A percentile compares a stretch with the other conserved stretches of the same genome.
These are phyloP conservation scores for Colletotrichum gloeosporioides DNA, from an alignment of 2,329 filamentous ascomycete genomes.

Conservation along the genomic window DNA sequence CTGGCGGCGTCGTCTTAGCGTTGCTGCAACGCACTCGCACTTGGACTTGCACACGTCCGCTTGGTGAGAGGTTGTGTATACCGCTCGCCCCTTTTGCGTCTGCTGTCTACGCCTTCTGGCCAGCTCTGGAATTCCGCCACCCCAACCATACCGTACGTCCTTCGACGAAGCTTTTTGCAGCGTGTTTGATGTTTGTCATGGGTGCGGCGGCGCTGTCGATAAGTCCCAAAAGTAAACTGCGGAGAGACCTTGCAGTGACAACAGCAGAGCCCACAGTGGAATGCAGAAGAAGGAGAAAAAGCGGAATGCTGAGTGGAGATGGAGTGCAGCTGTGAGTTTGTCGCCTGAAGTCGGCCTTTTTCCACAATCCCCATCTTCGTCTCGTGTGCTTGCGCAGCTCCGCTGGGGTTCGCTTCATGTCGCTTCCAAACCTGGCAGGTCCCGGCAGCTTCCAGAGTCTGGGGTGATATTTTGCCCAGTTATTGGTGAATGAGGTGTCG, in stretches of 20 bases:
- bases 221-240: background rate
- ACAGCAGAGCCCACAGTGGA: background rate
- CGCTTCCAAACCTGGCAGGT: background rate
- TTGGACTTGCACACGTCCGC: background rate
- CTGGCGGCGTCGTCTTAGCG: background rate
- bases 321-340: background rate
- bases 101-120: background rate
- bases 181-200: slow-evolving; percentile 14
- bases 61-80: background rate
- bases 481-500: background rate
- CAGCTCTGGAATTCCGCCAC: background rate
- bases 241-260: background rate
- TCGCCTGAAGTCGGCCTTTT: background rate
- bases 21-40: background rate
- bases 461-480: background rate
- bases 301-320: slow-evolving; percentile 3
- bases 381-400: slow-evolving; percentile 9
- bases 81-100: background rate
- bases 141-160: background rate
- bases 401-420: slow-evolving; percentile 3
- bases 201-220: background rate
- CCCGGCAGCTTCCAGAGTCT: background rate
- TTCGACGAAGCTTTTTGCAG: slow-evolving; percentile 5
- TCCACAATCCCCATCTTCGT: slow-evolving; percentile 7
- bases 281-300: background rate